phyloP scores from a whole-genome alignment of 305 asterid species.

The Fraxinus floribunda region DNA sequence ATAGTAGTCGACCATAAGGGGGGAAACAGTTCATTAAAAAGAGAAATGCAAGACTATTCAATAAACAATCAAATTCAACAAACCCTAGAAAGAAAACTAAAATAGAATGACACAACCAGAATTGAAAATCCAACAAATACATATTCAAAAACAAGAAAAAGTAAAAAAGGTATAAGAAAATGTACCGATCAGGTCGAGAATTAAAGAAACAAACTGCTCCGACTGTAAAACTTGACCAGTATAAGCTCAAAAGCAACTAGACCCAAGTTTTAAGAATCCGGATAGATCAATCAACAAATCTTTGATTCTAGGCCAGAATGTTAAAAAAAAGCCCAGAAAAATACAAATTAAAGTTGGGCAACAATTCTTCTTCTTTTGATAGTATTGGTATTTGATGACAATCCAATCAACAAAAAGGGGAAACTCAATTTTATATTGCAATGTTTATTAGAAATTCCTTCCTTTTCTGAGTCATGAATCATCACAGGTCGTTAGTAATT shows the following conservation, averaged over 20 bases:
- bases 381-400: neutral
- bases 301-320: neutral
- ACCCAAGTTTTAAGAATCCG: conserved; percentile 5
- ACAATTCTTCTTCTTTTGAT: neutral
- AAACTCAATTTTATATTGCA: neutral
- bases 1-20: neutral
- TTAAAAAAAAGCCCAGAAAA: neutral
- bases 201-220: neutral
- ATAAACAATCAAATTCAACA: conserved; percentile 1
- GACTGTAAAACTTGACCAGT: neutral
- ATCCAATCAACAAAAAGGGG: neutral
- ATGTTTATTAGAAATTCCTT: neutral
- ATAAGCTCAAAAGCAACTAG: neutral
- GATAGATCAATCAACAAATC: neutral
- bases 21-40: neutral
- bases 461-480: neutral
- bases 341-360: neutral
- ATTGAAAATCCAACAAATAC: neutral
- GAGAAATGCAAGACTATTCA: neutral
- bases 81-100: conserved; percentile 24
- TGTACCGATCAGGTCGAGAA: neutral
- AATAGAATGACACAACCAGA: neutral
- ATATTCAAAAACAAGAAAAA: conserved; percentile 1
- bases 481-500: conserved; percentile 1
- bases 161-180: neutral